These are phyloP conservation scores for Echium plantagineum DNA, from an alignment of 257 asterid genomes.

Conservation along the genomic window DNA sequence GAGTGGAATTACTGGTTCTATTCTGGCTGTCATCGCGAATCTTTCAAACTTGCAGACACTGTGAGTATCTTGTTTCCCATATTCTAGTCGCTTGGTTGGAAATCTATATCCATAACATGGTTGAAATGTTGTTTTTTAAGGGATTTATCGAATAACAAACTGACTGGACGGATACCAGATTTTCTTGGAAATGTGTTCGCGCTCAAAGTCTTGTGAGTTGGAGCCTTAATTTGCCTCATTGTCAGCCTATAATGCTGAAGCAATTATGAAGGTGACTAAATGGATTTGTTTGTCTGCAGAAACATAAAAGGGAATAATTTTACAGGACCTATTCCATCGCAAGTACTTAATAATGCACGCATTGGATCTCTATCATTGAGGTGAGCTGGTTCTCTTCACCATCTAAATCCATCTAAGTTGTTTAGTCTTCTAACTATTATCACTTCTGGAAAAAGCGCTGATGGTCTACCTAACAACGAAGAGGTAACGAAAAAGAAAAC, in stretches of 20 bases:
- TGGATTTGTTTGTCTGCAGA: slow-evolving; percentile 7
- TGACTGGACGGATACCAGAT: slow-evolving; percentile 20
- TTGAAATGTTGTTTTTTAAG: slow-evolving; percentile 11
- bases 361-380: slow-evolving; percentile 13
- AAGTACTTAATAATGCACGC: slow-evolving; percentile 15
- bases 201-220: slow-evolving; percentile 20
- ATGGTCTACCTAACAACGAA: neutral
- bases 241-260: neutral
- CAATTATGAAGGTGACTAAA: neutral
- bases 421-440: neutral
- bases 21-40: slow-evolving; percentile 11
- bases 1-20: slow-evolving; percentile 17
- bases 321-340: slow-evolving; percentile 21
- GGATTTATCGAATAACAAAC: slow-evolving; percentile 22
- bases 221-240: neutral
- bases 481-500: slow-evolving; percentile 2
- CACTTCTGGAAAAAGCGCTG: neutral
- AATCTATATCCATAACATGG: neutral
- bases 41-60: slow-evolving; percentile 14
- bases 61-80: slow-evolving; percentile 12
- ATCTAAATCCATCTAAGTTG: neutral
- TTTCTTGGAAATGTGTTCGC: slow-evolving; percentile 14
- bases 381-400: slow-evolving; percentile 8
- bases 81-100: neutral
- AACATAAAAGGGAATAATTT: slow-evolving; percentile 29